Evolutionary conservation across 2,329 filamentous ascomycete species (phyloP).

Genomic region (Diaporthe helianthi): DNA sequence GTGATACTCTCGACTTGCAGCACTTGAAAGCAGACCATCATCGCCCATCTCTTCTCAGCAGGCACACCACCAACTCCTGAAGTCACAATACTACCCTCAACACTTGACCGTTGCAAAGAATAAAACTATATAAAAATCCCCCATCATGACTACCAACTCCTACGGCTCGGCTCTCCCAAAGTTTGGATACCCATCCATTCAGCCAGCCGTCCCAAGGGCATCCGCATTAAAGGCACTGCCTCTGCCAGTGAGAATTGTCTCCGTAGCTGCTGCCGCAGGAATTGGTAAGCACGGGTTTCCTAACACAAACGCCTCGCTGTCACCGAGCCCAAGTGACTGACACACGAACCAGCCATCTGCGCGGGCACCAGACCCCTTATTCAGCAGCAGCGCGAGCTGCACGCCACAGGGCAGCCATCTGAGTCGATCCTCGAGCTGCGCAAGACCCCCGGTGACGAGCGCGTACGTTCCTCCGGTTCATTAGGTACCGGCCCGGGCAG

Average conservation of each 20-base stretch:
- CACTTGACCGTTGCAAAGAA: not conserved
- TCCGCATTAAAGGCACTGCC: conserved; percentile 30
- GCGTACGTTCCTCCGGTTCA: conserved; percentile 25
- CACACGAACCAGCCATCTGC: conserved; percentile 22
- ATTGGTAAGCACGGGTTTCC: conserved; percentile 11
- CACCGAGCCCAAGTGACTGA: not conserved
- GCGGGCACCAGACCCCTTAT: conserved; percentile 26
- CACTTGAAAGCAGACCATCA: conserved; percentile 34
- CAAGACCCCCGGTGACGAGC: not conserved
- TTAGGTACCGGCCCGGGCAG: conserved; percentile 1
- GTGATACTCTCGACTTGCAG: conserved; percentile 9
- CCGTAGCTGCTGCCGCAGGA: conserved; percentile 31
- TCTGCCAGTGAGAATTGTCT: conserved; percentile 26
- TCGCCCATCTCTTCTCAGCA: conserved; percentile 22
- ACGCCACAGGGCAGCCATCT: not conserved
- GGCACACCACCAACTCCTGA: not conserved
- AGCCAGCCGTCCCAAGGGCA: conserved; percentile 29
- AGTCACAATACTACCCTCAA: not conserved
- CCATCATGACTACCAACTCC: conserved; percentile 35
- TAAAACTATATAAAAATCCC: not conserved
- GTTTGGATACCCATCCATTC: conserved; percentile 33
- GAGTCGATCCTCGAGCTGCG: not conserved
- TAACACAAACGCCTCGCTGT: too few relatives aligned
- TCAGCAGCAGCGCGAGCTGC: conserved; percentile 15
- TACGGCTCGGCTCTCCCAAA: conserved; percentile 34